These are phyloP conservation scores for Angomonas desouzai DNA, from an alignment of 208 protist genomes.

Conservation along the genomic window DNA sequence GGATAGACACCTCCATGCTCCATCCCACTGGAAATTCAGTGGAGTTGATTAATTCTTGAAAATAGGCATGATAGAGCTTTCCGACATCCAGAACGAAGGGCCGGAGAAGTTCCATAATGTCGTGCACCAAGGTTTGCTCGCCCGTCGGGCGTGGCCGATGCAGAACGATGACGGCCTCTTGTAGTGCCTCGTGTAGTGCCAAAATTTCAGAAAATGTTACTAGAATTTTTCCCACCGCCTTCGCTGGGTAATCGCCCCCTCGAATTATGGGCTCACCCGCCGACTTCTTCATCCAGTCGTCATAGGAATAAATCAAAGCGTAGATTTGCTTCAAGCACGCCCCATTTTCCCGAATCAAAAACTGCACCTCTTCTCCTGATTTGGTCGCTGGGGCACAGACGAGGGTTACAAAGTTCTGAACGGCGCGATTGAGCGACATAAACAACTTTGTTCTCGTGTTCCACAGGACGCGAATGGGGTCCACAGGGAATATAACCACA, in stretches of 20 bases:
- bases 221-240: constrained; percentile 33
- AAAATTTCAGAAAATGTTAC: constrained; percentile 35
- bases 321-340: constrained; percentile 4
- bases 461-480: constrained; percentile 41
- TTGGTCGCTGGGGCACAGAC: constrained; percentile 32
- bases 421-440: constrained; percentile 16
- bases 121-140: constrained; percentile 25
- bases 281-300: constrained; percentile 25
- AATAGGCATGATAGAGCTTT: constrained; percentile 33
- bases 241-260: constrained; percentile 33
- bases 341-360: constrained; percentile 3
- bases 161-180: constrained; percentile 25
- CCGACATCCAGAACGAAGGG: constrained; percentile 48
- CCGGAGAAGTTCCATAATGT: constrained; percentile 44
- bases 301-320: constrained; percentile 14
- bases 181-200: constrained; percentile 47
- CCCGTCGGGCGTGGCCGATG: constrained; percentile 35
- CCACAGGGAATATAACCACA: constrained; percentile 43
- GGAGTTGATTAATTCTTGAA: constrained; percentile 71
- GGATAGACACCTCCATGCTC: constrained; percentile 36
- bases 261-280: constrained; percentile 38
- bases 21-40: constrained; percentile 40
- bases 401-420: constrained; percentile 22
- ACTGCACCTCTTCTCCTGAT: constrained; percentile 28
- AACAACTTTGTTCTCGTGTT: constrained; percentile 30